A percentile compares a stretch with the other conserved stretches of the same genome.
phyloP scores from a whole-genome alignment of 768 basidiomycete species.

The Filobasidium floriforme region DNA sequence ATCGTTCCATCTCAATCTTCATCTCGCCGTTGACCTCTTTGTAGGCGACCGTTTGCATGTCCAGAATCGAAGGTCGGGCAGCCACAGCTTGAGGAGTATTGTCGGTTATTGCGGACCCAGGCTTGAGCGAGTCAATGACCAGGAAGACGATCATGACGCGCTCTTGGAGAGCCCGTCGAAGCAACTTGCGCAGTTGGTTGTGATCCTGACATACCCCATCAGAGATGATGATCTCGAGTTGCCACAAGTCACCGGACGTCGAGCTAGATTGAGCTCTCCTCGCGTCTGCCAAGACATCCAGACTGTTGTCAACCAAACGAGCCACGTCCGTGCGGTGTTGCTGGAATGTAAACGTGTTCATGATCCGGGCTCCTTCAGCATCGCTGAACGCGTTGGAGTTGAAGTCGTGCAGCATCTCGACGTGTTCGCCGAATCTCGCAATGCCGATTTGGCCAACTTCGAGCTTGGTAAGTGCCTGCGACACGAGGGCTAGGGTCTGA shows the following conservation, averaged over 20 bases:
- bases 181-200: slow-evolving; percentile 65
- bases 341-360: slow-evolving; percentile 78
- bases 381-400: slow-evolving; percentile 53
- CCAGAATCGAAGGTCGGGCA: slow-evolving; percentile 66
- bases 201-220: slow-evolving; percentile 99
- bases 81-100: slow-evolving; percentile 29
- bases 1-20: slow-evolving; percentile 79
- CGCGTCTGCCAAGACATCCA: slow-evolving; percentile 66
- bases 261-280: slow-evolving; percentile 60
- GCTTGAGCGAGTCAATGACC: slow-evolving; percentile 78
- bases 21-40: slow-evolving; percentile 57
- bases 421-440: slow-evolving; percentile 76
- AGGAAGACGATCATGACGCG: slow-evolving; percentile 94
- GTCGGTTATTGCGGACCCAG: slow-evolving; percentile 17
- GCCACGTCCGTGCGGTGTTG: slow-evolving; percentile 84
- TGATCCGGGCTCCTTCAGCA: slow-evolving; percentile 67
- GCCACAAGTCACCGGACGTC: slow-evolving; percentile 76
- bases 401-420: slow-evolving; percentile 84
- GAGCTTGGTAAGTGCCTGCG: slow-evolving; percentile 78
- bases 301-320: slow-evolving; percentile 68
- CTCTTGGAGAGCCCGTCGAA: slow-evolving; percentile 80
- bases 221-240: slow-evolving; percentile 94
- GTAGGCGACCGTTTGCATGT: slow-evolving; percentile 87
- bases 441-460: slow-evolving; percentile 93
- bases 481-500: slow-evolving; percentile 83